A percentile compares a stretch with the other conserved stretches of the same genome.
These are phyloP conservation scores for Straminergon stramineum DNA, from an alignment of 225 moss, liverwort and hornwort genomes.

Conservation along the genomic window DNA sequence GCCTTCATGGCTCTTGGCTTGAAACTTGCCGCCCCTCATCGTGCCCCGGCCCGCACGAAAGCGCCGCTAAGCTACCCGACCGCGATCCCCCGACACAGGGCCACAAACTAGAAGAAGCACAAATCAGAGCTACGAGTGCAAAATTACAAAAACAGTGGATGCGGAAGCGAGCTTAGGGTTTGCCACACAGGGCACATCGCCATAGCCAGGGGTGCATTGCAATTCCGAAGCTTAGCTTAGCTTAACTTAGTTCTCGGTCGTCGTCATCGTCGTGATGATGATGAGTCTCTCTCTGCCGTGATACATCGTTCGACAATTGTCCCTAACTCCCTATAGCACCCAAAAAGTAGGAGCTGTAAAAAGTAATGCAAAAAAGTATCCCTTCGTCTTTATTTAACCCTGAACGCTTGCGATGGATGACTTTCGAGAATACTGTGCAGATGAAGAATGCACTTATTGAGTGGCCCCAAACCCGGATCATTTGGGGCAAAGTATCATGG, in stretches of 20 bases:
- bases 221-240: neutral
- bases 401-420: neutral
- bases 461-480: neutral
- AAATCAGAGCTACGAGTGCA: neutral
- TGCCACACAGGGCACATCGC: neutral
- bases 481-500: neutral
- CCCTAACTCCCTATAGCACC: neutral
- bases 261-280: neutral
- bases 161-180: neutral
- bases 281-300: neutral
- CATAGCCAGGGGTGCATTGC: neutral
- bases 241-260: too few species aligned
- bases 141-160: neutral
- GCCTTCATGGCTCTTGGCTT: constrained; percentile 67
- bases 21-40: constrained; percentile 93
- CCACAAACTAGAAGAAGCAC: neutral
- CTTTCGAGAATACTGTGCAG: neutral
- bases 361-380: neutral
- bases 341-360: neutral
- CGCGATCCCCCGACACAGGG: neutral
- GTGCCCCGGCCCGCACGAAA: neutral
- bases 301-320: neutral
- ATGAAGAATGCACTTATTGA: neutral
- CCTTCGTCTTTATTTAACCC: neutral
- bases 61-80: neutral